Percentiles rank a stretch among this genome's conserved stretches.
phyloP scores from a whole-genome alignment of 345 rosid species.

The Eutrema japonicum region DNA sequence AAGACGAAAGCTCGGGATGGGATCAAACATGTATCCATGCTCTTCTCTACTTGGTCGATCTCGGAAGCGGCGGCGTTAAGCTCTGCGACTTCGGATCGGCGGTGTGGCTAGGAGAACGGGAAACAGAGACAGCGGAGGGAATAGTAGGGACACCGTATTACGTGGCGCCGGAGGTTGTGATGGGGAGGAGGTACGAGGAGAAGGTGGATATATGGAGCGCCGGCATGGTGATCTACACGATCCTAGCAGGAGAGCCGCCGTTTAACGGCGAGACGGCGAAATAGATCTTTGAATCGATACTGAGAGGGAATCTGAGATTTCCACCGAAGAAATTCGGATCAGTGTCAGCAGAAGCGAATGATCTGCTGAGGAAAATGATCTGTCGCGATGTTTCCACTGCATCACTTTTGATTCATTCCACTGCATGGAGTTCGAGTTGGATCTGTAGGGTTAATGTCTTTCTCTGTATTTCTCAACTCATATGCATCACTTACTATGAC shows the following conservation, averaged over 20 bases:
- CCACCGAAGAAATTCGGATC: slow-evolving; percentile 54
- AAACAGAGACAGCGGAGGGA: slow-evolving; percentile 47
- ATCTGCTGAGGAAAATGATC: slow-evolving; percentile 73
- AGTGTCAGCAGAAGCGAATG: slow-evolving; percentile 62
- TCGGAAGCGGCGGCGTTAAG: too few relatives aligned
- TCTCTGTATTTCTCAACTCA: too few relatives aligned
- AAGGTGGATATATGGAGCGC: slow-evolving; percentile 90
- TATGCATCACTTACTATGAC: too few relatives aligned
- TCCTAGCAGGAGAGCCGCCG: slow-evolving; percentile 74
- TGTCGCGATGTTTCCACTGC: slow-evolving; percentile 77
- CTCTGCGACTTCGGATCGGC: too few relatives aligned
- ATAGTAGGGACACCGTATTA: slow-evolving; percentile 88
- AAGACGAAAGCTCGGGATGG: too few relatives aligned
- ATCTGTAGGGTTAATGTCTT: slow-evolving; percentile 17
- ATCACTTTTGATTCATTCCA: neutral
- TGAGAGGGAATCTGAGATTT: slow-evolving; percentile 76
- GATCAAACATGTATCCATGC: too few relatives aligned
- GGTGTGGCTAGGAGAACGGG: slow-evolving; percentile 44
- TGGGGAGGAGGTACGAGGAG: slow-evolving; percentile 68
- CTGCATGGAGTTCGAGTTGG: slow-evolving; percentile 55
- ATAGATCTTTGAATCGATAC: slow-evolving; percentile 69
- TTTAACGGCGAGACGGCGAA: slow-evolving; percentile 72
- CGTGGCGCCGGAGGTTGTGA: slow-evolving; percentile 79
- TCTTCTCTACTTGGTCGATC: too few relatives aligned
- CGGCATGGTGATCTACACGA: slow-evolving; percentile 69